phyloP scores from a whole-genome alignment of 225 moss, liverwort and hornwort genomes.

The Neckera pumila region DNA sequence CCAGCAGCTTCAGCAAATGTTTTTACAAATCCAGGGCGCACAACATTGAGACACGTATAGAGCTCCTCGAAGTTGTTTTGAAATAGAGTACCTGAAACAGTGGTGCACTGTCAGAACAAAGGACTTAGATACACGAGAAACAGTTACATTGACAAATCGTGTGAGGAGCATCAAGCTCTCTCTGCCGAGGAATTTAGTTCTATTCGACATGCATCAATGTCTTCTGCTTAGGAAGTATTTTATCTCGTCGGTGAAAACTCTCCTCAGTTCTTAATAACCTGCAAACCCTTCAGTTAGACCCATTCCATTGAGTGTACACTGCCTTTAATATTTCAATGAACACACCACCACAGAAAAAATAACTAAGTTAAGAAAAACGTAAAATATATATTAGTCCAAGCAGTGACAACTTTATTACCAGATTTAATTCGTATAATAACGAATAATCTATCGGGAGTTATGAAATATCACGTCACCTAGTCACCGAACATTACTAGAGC shows the following conservation, averaged over 20 bases:
- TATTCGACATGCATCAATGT: not conserved
- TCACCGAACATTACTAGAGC: not conserved
- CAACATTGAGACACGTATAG: slow-evolving; percentile 77
- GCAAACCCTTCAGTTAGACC: not conserved
- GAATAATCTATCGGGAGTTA: not conserved
- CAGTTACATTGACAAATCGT: not conserved
- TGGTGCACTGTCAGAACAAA: not conserved
- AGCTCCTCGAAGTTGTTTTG: slow-evolving; percentile 98
- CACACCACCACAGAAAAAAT: not conserved
- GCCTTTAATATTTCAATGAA: not conserved
- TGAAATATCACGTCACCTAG: not conserved
- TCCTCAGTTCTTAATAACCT: not conserved
- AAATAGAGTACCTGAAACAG: slow-evolving; percentile 73
- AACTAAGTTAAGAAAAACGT: not conserved
- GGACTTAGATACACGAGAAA: not conserved
- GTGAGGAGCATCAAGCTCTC: not conserved
- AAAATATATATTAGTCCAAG: not conserved
- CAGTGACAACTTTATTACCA: not conserved
- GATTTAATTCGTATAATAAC: not conserved
- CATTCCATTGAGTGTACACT: not conserved
- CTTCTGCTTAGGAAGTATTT: not conserved
- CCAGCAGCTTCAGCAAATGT: slow-evolving; percentile 46
- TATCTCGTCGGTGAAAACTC: not conserved
- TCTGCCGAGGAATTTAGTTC: not conserved
- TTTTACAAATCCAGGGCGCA: slow-evolving; percentile 69